phyloP scores from a whole-genome alignment of 1,284 basidiomycete species.

The Sparassis latifolia region DNA sequence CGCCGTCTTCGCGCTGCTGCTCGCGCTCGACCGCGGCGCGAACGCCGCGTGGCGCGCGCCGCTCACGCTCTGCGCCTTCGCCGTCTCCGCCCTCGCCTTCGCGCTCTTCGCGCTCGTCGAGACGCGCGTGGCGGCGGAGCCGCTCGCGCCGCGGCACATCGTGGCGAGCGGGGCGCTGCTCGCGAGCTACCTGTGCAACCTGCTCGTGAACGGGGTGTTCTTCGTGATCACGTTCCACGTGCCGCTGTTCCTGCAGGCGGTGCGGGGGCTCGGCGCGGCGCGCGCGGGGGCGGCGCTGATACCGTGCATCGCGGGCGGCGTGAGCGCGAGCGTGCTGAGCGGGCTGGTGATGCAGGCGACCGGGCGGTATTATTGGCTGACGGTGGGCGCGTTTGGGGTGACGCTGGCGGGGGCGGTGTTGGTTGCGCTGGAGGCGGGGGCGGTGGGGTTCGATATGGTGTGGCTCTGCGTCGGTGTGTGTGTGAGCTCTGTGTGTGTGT shows the following conservation, averaged over 20 bases:
- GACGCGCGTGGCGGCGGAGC: slow-evolving; percentile 43
- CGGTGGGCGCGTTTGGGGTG: slow-evolving; percentile 33
- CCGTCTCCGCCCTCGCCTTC: slow-evolving; percentile 13
- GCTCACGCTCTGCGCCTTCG: slow-evolving; percentile 20
- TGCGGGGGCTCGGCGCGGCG: slow-evolving; percentile 37
- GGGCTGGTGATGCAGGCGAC: slow-evolving; percentile 52
- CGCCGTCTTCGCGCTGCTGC: slow-evolving; percentile 47
- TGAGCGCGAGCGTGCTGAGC: slow-evolving; percentile 42
- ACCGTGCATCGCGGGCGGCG: slow-evolving; percentile 37
- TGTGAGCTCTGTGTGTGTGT: neutral
- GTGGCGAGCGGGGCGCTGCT: slow-evolving; percentile 42
- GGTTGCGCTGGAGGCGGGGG: slow-evolving; percentile 16
- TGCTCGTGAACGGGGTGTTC: slow-evolving; percentile 41
- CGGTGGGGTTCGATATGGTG: slow-evolving; percentile 33
- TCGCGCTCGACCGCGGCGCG: slow-evolving; percentile 50
- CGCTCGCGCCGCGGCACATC: slow-evolving; percentile 51
- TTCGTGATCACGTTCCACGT: slow-evolving; percentile 45
- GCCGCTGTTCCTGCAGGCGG: slow-evolving; percentile 54
- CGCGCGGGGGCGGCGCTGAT: slow-evolving; percentile 46
- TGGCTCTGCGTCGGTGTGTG: slow-evolving; percentile 36
- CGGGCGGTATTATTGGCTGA: slow-evolving; percentile 49
- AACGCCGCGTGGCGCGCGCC: slow-evolving; percentile 47
- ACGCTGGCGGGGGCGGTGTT: slow-evolving; percentile 35
- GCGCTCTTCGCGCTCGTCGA: slow-evolving; percentile 28
- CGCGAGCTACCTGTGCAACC: slow-evolving; percentile 49